A percentile compares a stretch with the other conserved stretches of the same genome.
Evolutionary conservation across 2,329 filamentous ascomycete species (phyloP).

Genomic region (Fusarium oligoseptatum): DNA sequence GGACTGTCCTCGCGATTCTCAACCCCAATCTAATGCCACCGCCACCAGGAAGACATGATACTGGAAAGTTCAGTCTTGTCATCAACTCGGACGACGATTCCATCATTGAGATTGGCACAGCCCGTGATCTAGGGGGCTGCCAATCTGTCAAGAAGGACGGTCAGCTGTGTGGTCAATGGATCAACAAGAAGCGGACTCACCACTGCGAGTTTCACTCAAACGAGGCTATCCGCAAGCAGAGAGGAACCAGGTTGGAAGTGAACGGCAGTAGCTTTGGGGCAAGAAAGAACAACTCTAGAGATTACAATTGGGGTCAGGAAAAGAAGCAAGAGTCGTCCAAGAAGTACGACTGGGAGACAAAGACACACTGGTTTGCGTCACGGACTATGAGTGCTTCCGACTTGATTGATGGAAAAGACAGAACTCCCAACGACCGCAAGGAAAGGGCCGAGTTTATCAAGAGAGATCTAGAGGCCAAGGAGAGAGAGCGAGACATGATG

Average conservation of each 20-base stretch:
- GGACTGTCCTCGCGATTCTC: slow-evolving; percentile 91
- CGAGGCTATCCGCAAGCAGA: slow-evolving; percentile 78
- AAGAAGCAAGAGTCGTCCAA: slow-evolving; percentile 33
- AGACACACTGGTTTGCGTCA: slow-evolving; percentile 68
- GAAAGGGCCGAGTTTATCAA: slow-evolving; percentile 76
- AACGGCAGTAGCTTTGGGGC: slow-evolving; percentile 73
- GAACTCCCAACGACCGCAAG: slow-evolving; percentile 67
- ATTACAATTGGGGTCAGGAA: slow-evolving; percentile 22
- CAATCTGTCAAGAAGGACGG: slow-evolving; percentile 89
- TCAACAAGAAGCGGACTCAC: slow-evolving; percentile 89
- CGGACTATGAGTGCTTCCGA: slow-evolving; percentile 67
- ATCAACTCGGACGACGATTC: slow-evolving; percentile 89
- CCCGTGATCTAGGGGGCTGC: slow-evolving; percentile 90
- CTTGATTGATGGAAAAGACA: slow-evolving; percentile 75
- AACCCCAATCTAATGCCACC: slow-evolving; percentile 95
- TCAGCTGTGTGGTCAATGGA: slow-evolving; percentile 82
- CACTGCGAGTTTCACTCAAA: slow-evolving; percentile 96
- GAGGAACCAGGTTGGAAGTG: slow-evolving; percentile 79
- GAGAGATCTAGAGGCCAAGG: slow-evolving; percentile 73
- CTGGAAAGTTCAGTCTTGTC: slow-evolving; percentile 86
- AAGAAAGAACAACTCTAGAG: slow-evolving; percentile 50
- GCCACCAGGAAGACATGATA: slow-evolving; percentile 78
- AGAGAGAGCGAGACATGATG: slow-evolving; percentile 80
- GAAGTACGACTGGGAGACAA: slow-evolving; percentile 70
- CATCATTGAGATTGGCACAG: slow-evolving; percentile 87